A percentile compares a stretch with the other conserved stretches of the same genome.
Evolutionary conservation across 352 stramenopile species (phyloP).

Genomic region (Globisporangium polare): DNA sequence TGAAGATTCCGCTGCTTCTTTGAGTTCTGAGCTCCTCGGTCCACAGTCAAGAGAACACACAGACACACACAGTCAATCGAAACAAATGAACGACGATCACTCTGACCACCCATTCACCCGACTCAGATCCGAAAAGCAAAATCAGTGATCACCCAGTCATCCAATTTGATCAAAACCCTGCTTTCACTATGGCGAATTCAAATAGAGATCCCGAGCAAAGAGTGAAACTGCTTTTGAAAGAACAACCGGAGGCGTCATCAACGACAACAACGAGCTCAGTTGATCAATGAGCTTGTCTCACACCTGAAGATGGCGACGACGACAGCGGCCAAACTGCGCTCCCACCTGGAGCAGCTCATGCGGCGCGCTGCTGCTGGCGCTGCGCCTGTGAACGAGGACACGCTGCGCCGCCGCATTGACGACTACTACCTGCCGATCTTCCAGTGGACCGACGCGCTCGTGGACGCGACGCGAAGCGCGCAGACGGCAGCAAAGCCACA

Average conservation of each 20-base stretch:
- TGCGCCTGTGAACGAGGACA: slow-evolving; percentile 30
- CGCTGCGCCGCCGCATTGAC: slow-evolving; percentile 51
- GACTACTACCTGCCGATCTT: slow-evolving; percentile 80
- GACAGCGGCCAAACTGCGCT: slow-evolving; percentile 18
- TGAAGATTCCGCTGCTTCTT: slow-evolving; percentile 5
- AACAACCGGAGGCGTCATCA: too few relatives aligned
- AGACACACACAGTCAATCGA: not conserved
- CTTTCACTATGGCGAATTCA: too few relatives aligned
- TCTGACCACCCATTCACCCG: not conserved
- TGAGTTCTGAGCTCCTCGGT: not conserved
- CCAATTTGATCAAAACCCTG: not conserved
- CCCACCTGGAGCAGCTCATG: slow-evolving; percentile 55
- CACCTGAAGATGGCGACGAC: not conserved
- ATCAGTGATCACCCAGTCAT: not conserved
- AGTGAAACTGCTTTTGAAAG: too few relatives aligned
- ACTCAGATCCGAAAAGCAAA: not conserved
- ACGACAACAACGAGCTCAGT: too few relatives aligned
- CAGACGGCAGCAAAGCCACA: not conserved
- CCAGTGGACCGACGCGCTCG: slow-evolving; percentile 56
- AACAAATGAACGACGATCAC: not conserved
- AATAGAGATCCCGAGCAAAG: too few relatives aligned
- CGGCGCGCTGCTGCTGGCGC: slow-evolving; percentile 18
- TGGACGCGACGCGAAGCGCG: slow-evolving; percentile 28
- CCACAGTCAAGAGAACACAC: not conserved
- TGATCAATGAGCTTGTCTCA: too few relatives aligned